phyloP scores from a whole-genome alignment of 345 rosid genomes.

The Populus davidiana region DNA sequence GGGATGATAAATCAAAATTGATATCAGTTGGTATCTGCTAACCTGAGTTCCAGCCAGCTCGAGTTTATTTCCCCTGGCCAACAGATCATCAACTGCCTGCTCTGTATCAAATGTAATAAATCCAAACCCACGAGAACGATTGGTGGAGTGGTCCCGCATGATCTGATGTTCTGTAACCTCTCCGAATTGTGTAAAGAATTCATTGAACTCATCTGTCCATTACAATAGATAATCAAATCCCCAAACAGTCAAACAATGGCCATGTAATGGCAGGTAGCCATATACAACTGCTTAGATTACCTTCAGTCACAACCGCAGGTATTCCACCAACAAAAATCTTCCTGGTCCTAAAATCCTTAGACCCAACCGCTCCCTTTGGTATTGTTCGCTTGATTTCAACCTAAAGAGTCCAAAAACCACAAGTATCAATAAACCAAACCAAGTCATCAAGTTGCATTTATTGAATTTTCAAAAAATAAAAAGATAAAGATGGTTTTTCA shows the following conservation, averaged over 20 bases:
- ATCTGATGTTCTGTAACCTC: constrained; percentile 32
- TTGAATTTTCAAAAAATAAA: background rate
- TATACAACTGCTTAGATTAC: constrained; percentile 26
- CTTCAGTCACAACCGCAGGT: constrained; percentile 71
- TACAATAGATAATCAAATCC: background rate
- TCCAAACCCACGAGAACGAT: constrained; percentile 38
- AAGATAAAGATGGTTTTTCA: background rate
- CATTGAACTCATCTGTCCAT: constrained; percentile 30
- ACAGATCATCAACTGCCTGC: constrained; percentile 26
- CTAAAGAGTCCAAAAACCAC: constrained; percentile 25
- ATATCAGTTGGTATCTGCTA: background rate
- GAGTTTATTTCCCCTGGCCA: constrained; percentile 28
- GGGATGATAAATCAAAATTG: background rate
- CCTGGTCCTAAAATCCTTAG: constrained; percentile 77
- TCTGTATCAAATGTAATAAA: constrained; percentile 32
- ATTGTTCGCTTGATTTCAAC: constrained; percentile 95
- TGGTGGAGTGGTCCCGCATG: constrained; percentile 34
- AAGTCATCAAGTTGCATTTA: background rate
- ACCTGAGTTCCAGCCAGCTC: constrained; percentile 35
- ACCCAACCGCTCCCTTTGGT: constrained; percentile 72
- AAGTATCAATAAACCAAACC: background rate
- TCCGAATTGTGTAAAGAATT: constrained; percentile 32
- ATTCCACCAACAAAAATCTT: constrained; percentile 95
- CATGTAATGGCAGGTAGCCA: background rate
- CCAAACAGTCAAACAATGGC: background rate